These are phyloP conservation scores for Penicillium sp. DNA, from an alignment of 2,329 filamentous ascomycete species.

Conservation along the genomic window DNA sequence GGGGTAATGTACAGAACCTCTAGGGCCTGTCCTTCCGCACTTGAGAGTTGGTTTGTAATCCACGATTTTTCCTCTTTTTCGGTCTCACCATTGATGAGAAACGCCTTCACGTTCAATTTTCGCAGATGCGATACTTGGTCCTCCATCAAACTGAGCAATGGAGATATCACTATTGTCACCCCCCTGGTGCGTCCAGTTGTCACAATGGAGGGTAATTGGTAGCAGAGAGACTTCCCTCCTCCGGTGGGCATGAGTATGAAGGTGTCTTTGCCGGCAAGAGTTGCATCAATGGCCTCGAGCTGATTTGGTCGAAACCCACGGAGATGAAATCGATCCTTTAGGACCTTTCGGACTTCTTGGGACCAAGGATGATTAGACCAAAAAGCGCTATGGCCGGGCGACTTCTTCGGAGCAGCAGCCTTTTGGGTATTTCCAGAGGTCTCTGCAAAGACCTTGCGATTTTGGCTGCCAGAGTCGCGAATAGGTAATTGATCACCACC, in stretches of 20 bases:
- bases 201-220: conserved; percentile 88
- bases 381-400: conserved; percentile 31
- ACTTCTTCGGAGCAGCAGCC: conserved; percentile 33
- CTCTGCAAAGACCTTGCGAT: conserved; percentile 43
- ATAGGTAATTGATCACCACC: conserved; percentile 22
- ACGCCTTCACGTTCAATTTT: conserved; percentile 73
- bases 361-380: conserved; percentile 78
- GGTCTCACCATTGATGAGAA: conserved; percentile 78
- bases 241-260: conserved; percentile 98
- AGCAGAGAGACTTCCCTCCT: conserved; percentile 94
- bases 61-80: conserved; percentile 61
- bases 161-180: conserved; percentile 92
- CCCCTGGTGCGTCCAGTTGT: conserved; percentile 76
- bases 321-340: conserved; percentile 82
- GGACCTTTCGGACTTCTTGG: conserved; percentile 73
- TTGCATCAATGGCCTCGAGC: conserved; percentile 93
- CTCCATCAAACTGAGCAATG: conserved; percentile 92
- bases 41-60: conserved; percentile 66
- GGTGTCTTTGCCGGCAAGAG: conserved; percentile 79
- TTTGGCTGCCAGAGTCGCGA: conserved; percentile 15
- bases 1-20: conserved; percentile 94
- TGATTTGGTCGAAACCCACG: conserved; percentile 88
- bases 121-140: conserved; percentile 88
- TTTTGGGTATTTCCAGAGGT: conserved; percentile 41
- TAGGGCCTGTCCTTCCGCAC: conserved; percentile 70